These are phyloP conservation scores for Bacidia gigantensis DNA, from an alignment of 495 filamentous ascomycete genomes.

Conservation along the genomic window DNA sequence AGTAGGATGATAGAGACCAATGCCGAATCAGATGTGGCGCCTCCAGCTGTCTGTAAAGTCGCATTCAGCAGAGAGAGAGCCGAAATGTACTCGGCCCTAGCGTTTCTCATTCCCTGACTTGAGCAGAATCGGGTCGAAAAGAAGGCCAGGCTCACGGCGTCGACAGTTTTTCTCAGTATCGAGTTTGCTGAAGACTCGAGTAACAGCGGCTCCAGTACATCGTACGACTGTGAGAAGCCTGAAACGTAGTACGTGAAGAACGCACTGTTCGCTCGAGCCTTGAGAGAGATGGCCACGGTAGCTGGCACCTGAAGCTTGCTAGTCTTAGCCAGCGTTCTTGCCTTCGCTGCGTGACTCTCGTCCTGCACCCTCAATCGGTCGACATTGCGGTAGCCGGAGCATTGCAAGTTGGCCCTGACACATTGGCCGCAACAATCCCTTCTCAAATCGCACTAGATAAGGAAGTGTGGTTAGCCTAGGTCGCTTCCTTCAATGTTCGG, in stretches of 20 bases:
- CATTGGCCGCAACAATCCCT: slow-evolving; percentile 15
- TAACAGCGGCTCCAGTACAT: slow-evolving; percentile 16
- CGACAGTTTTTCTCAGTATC: slow-evolving; percentile 12
- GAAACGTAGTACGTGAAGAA: slow-evolving; percentile 20
- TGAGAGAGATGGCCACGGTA: not conserved
- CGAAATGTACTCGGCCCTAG: slow-evolving; percentile 11
- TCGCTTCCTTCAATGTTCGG: too few species aligned
- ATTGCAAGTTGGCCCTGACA: slow-evolving; percentile 17
- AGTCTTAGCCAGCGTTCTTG: not conserved
- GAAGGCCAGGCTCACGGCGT: slow-evolving; percentile 20
- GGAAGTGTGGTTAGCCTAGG: not conserved
- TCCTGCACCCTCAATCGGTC: slow-evolving; percentile 1
- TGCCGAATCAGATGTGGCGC: slow-evolving; percentile 13
- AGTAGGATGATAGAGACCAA: slow-evolving; percentile 19
- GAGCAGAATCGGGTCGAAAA: slow-evolving; percentile 8
- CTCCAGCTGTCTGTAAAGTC: slow-evolving; percentile 4
- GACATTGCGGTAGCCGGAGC: slow-evolving; percentile 8
- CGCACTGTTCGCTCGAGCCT: slow-evolving; percentile 12
- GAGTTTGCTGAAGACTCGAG: not conserved
- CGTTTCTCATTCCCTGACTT: slow-evolving; percentile 2
- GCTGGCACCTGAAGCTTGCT: not conserved
- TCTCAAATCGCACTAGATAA: slow-evolving; percentile 13
- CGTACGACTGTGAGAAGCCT: slow-evolving; percentile 16
- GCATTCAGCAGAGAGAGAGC: slow-evolving; percentile 14
- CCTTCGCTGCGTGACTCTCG: not conserved